Conservation (phyloP, 73 alveolate genomes). For the Paramecium octaurelia region DNA sequence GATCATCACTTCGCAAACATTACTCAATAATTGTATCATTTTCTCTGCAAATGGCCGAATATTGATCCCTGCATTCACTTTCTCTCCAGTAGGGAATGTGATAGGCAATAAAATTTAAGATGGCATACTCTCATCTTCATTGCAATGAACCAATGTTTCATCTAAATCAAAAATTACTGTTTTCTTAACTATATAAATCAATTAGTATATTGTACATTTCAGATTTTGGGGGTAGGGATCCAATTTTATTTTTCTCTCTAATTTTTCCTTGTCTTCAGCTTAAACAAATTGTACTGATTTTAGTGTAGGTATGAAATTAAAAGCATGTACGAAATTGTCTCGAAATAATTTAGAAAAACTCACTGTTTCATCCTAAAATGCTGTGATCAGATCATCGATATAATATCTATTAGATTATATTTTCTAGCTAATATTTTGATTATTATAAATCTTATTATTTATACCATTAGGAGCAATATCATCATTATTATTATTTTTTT, state of each 20-base stretch:
- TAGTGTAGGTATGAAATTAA: neutral
- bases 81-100: slow-evolving; percentile 80
- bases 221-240: neutral
- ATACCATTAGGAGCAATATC: neutral
- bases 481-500: neutral
- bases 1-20: slow-evolving; percentile 72
- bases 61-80: slow-evolving; percentile 59
- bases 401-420: neutral
- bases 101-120: slow-evolving; percentile 73
- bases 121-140: slow-evolving; percentile 65
- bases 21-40: slow-evolving; percentile 22
- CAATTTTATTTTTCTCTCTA: neutral
- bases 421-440: neutral
- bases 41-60: slow-evolving; percentile 50
- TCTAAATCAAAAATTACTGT: slow-evolving; percentile 86
- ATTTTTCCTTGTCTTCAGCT: neutral
- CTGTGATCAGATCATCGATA: neutral
- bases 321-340: neutral
- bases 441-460: neutral
- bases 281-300: neutral
- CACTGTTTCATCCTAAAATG: neutral
- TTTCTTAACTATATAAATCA: slow-evolving; percentile 55
- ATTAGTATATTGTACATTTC: neutral
- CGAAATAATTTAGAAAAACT: neutral
- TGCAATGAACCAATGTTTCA: slow-evolving; percentile 93